Percentiles rank a stretch among this genome's conserved stretches.
Conservation (phyloP, 495 filamentous ascomycete species). For the Astrothelium subdiscretum region DNA sequence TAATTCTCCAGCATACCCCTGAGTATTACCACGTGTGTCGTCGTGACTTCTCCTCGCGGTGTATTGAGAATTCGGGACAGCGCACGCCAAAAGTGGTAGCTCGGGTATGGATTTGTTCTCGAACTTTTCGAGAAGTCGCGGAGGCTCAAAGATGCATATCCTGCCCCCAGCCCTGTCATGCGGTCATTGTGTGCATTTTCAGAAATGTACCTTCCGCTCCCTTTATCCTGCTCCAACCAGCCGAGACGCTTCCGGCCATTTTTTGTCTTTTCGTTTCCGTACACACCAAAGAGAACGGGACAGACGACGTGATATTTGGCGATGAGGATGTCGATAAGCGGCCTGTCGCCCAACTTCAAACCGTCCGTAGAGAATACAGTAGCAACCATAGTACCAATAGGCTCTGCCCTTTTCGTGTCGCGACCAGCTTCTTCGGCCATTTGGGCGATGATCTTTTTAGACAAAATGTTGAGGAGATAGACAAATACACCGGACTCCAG, state of each 20-base stretch:
- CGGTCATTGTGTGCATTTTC: constrained; percentile 63
- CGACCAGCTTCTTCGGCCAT: constrained; percentile 63
- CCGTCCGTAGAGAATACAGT: constrained; percentile 58
- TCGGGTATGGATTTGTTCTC: constrained; percentile 64
- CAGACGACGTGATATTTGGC: constrained; percentile 75
- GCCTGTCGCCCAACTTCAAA: constrained; percentile 53
- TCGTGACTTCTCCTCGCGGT: constrained; percentile 50
- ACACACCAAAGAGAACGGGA: constrained; percentile 78
- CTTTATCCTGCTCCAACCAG: constrained; percentile 51
- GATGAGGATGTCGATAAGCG: constrained; percentile 75
- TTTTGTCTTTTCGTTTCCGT: constrained; percentile 62
- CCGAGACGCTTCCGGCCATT: constrained; percentile 58
- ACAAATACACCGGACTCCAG: constrained; percentile 54
- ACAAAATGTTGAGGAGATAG: constrained; percentile 72
- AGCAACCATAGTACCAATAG: constrained; percentile 64
- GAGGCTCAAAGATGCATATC: constrained; percentile 68
- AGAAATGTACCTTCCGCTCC: constrained; percentile 40
- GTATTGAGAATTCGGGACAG: constrained; percentile 64
- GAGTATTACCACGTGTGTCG: constrained; percentile 70
- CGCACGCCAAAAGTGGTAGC: constrained; percentile 65
- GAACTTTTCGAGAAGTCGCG: constrained; percentile 63
- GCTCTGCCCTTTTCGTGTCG: constrained; percentile 61
- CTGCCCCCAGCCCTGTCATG: constrained; percentile 75
- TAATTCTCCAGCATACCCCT: constrained; percentile 63
- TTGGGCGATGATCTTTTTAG: constrained; percentile 65